Base-by-base conservation (phyloP, 208 protist species). In the Spongospora subterranea region DNA sequence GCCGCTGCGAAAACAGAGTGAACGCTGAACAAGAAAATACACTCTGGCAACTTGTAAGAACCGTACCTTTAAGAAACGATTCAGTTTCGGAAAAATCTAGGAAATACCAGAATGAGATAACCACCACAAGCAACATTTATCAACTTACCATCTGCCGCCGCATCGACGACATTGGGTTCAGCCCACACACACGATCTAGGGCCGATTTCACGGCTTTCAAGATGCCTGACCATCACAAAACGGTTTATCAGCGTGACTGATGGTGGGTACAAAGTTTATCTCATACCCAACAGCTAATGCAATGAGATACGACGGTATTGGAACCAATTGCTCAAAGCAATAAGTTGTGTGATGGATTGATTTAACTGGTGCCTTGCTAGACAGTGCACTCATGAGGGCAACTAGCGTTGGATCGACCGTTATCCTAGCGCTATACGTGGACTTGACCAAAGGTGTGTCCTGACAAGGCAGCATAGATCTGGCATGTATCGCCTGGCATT, bases 61-160 rank as follows among this genome's bases (percentile, higher is more conserved):
- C 24, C 24, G 91, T 93, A 1, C 90, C 45, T 24, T 39, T 43
- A 6, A 97, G 88, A 90, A 96, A 97, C 24, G 89, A 60, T 46
- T 97, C 96, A 13, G 95, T 96, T 29, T 97, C 93, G 13, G 91
- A 92, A 93, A 97, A 97, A 88, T 97, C 96, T 64, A 90, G 24
- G 24, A 6, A 60, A 24, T 29, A 60, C 13, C 24, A 6, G 24
- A 60, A 6, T 60, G 6, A 29, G 13, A 6, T 29, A 60, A 60
- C 6, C 24, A 60, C 24, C 24, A 60, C 50, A 60, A 29, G n/a
- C 24, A 24, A 60, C 50, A 60, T 60, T 60, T 60, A 24, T 6
- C 50, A 60, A n/a, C n/a, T n/a, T n/a, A n/a, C 50, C 50, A 29
- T 60, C 94, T 29, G 93, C 95, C 24, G 60, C 94, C 0, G 82